Evolutionary conservation across 2,329 filamentous ascomycete species (phyloP).

Genomic region (Aspergillus tamarii): DNA sequence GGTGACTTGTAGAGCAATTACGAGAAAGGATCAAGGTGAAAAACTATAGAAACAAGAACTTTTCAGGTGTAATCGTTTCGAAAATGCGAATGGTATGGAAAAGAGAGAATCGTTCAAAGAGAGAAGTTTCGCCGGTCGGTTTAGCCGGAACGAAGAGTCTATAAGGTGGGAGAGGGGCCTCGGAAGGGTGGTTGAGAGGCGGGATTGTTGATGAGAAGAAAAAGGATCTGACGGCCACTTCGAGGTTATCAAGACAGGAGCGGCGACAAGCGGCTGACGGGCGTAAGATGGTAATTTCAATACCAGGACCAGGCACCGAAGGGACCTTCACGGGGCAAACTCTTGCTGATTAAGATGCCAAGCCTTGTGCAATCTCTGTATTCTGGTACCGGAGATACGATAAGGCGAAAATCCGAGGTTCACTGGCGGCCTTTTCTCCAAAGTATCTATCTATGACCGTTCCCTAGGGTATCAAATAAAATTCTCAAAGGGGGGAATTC

Average conservation of each 20-base stretch:
- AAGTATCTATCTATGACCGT: not conserved
- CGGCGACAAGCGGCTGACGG: slow-evolving; percentile 12
- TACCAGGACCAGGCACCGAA: slow-evolving; percentile 25
- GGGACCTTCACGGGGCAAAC: not conserved
- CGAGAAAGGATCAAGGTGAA: not conserved
- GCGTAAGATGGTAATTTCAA: slow-evolving; percentile 9
- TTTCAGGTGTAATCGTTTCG: slow-evolving; percentile 16
- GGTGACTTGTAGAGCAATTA: slow-evolving; percentile 11
- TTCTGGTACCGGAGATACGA: slow-evolving; percentile 25
- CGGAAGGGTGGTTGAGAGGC: slow-evolving; percentile 16
- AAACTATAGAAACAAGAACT: slow-evolving; percentile 23
- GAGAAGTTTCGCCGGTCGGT: slow-evolving; percentile 13
- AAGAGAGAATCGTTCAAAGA: slow-evolving; percentile 15
- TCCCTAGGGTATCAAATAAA: not conserved
- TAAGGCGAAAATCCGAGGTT: slow-evolving; percentile 15
- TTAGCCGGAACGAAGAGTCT: slow-evolving; percentile 9
- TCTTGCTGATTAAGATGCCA: slow-evolving; percentile 11
- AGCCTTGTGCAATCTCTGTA: slow-evolving; percentile 13
- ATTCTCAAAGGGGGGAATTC: not conserved
- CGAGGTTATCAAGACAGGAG: slow-evolving; percentile 22
- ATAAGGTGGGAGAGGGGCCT: slow-evolving; percentile 13
- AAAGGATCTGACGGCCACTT: slow-evolving; percentile 13
- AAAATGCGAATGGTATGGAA: slow-evolving; percentile 10
- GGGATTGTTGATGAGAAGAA: slow-evolving; percentile 16
- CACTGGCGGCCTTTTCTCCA: not conserved